phyloP scores from a whole-genome alignment of 768 basidiomycete species.

The Trametes villosa region DNA sequence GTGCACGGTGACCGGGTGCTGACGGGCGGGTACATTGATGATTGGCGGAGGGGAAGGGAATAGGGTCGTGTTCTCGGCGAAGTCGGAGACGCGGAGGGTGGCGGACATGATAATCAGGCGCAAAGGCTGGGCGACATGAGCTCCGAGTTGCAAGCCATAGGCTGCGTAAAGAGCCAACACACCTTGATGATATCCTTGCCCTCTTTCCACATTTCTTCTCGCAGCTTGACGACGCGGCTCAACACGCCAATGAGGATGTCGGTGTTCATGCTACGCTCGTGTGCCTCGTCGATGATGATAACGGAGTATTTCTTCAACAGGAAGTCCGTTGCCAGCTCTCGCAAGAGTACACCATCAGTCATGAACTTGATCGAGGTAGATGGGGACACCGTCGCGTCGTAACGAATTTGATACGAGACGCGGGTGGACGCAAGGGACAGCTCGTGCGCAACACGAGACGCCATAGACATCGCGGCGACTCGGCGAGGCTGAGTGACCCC shows the following conservation, averaged over 20 bases:
- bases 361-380: constrained; percentile 97
- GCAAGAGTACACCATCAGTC: constrained; percentile 96
- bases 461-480: constrained; percentile 97
- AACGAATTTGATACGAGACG: constrained; percentile 97
- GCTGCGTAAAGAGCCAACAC: constrained; percentile 9
- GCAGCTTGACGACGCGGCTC: constrained; percentile 88
- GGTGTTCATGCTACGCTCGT: constrained; percentile 97
- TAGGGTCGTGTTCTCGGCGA: constrained; percentile 80
- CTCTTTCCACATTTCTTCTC: constrained; percentile 89
- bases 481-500: constrained; percentile 97
- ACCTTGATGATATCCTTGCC: constrained; percentile 76
- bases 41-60: constrained; percentile 89
- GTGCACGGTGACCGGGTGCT: constrained; percentile 94
- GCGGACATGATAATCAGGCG: constrained; percentile 99
- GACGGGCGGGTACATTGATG: constrained; percentile 86
- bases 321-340: constrained; percentile 92
- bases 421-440: constrained; percentile 79
- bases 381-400: constrained; percentile 91
- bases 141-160: not conserved
- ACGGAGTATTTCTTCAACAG: constrained; percentile 93
- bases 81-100: constrained; percentile 91
- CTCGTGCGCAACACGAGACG: constrained; percentile 90
- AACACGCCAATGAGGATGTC: constrained; percentile 96
- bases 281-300: constrained; percentile 96
- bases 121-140: constrained; percentile 58